These are phyloP conservation scores for Allium sativum DNA, from an alignment of 106 monocot genomes.

Conservation along the genomic window DNA sequence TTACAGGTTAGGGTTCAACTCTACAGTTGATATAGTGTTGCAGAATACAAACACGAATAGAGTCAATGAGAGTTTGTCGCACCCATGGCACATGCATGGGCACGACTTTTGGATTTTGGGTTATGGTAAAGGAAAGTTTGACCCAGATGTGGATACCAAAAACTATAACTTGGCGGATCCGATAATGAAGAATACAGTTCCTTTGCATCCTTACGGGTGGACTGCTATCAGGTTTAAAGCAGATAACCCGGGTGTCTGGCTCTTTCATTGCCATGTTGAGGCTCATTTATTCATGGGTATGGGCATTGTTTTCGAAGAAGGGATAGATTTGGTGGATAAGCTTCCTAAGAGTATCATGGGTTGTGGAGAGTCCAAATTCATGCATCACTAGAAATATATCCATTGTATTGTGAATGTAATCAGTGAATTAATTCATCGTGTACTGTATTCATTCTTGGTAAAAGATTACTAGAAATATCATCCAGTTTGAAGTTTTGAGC, in stretches of 20 bases:
- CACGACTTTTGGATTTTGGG: conserved; percentile 97
- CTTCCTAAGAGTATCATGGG: conserved; percentile 58
- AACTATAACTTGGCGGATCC: conserved; percentile 68
- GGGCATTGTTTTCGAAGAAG: conserved; percentile 74
- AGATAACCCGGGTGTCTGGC: conserved; percentile 82
- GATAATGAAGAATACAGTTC: conserved; percentile 80
- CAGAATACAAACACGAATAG: conserved; percentile 78
- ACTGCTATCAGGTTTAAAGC: conserved; percentile 69
- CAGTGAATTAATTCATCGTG: neutral
- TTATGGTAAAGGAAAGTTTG: conserved; percentile 56
- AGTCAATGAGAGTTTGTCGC: conserved; percentile 68
- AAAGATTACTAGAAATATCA: neutral
- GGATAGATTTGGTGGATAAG: conserved; percentile 42
- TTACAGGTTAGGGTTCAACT: conserved; percentile 46
- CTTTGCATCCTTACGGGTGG: conserved; percentile 73
- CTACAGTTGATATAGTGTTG: conserved; percentile 67
- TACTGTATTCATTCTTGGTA: neutral
- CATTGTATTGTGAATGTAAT: neutral
- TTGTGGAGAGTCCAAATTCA: conserved; percentile 37
- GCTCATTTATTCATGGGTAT: conserved; percentile 87
- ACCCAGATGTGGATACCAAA: conserved; percentile 28
- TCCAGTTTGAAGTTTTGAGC: neutral
- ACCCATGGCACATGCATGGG: conserved; percentile 99
- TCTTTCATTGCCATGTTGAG: conserved; percentile 91
- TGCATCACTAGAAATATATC: neutral